Conservation (phyloP, 2,329 filamentous ascomycete genomes). For the Epichloe sylvatica region DNA sequence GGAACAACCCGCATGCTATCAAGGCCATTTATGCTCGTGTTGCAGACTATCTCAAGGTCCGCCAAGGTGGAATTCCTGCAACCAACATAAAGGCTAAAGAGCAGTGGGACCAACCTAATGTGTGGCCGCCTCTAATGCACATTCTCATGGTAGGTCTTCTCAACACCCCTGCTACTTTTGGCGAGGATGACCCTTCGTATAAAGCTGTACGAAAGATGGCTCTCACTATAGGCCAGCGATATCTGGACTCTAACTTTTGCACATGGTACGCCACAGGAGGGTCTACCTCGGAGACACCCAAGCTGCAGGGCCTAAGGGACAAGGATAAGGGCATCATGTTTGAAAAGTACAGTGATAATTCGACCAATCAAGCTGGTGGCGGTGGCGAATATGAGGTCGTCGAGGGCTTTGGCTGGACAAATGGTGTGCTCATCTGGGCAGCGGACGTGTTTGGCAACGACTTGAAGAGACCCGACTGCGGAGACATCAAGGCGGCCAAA, state of each 20-base stretch:
- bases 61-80: conserved; percentile 44
- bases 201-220: conserved; percentile 40
- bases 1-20: conserved; percentile 44
- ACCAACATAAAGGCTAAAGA: conserved; percentile 48
- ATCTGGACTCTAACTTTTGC: conserved; percentile 54
- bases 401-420: conserved; percentile 58
- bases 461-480: conserved; percentile 42
- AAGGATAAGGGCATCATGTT: conserved; percentile 47
- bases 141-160: conserved; percentile 48
- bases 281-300: conserved; percentile 37
- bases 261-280: conserved; percentile 57
- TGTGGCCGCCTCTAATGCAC: conserved; percentile 56
- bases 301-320: conserved; percentile 30
- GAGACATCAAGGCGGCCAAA: conserved; percentile 31
- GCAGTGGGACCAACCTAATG: conserved; percentile 59
- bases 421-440: conserved; percentile 53
- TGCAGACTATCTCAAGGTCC: conserved; percentile 33
- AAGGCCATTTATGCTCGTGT: conserved; percentile 40
- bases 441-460: conserved; percentile 46
- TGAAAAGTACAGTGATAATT: conserved; percentile 52
- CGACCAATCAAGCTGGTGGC: conserved; percentile 45
- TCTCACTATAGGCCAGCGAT: conserved; percentile 47
- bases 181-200: conserved; percentile 38
- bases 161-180: conserved; percentile 43
- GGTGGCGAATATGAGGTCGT: conserved; percentile 58